Conservation (phyloP, 352 stramenopile genomes). For the Pythium guiyangense region DNA sequence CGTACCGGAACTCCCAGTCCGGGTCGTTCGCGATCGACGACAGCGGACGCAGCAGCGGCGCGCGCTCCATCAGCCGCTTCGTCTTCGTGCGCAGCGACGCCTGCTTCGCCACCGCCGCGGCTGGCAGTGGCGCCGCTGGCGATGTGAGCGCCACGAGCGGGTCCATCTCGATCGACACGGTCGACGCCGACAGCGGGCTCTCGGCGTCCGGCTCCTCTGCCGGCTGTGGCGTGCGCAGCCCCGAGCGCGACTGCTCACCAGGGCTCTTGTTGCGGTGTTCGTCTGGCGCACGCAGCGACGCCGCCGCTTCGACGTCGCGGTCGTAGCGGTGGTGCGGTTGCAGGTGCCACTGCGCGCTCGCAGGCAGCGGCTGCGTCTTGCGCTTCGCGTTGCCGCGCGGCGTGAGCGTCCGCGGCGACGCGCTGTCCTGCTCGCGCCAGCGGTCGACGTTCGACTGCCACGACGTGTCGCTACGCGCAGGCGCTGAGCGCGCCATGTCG, state of each 20-base stretch:
- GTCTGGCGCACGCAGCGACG: background rate
- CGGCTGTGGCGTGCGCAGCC: constrained; percentile 21
- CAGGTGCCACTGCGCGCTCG: constrained; percentile 6
- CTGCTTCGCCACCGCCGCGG: constrained; percentile 9
- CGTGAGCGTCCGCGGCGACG: constrained; percentile 21
- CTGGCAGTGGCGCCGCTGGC: constrained; percentile 4
- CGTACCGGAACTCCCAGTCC: constrained; percentile 19
- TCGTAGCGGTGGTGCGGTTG: constrained; percentile 16
- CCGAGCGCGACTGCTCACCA: constrained; percentile 7
- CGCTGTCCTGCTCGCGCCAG: constrained; percentile 23
- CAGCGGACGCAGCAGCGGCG: constrained; percentile 30
- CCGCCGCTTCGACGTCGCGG: constrained; percentile 1
- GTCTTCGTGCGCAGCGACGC: constrained; percentile 11
- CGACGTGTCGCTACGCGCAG: constrained; percentile 14
- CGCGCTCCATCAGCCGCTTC: constrained; percentile 28
- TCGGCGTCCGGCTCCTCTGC: constrained; percentile 38
- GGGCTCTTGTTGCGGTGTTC: constrained; percentile 1
- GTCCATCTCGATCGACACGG: constrained; percentile 26
- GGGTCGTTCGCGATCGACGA: constrained; percentile 22
- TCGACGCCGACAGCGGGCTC: constrained; percentile 22
- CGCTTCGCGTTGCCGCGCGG: constrained; percentile 25
- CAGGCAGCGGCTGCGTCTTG: background rate
- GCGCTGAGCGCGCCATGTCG: constrained; percentile 1
- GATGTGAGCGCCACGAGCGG: constrained; percentile 9
- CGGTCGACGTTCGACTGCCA: constrained; percentile 46